Conservation (phyloP, 306 rosid species). For the Fagus sylvatica region DNA sequence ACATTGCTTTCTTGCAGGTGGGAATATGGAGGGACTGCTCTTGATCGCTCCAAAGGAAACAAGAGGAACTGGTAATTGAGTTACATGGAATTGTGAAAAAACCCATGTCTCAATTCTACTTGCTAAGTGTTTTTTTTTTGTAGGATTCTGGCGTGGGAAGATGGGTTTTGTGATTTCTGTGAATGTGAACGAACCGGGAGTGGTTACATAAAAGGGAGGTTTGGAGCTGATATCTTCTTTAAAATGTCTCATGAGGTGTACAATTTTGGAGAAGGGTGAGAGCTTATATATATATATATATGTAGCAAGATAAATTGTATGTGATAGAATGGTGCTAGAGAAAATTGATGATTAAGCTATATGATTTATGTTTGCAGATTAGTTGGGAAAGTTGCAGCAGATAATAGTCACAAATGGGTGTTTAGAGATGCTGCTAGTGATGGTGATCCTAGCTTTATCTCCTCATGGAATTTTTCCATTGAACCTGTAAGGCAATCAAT, state of each 20-base stretch:
- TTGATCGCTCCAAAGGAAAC: conserved; percentile 87
- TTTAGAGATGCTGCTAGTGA: conserved; percentile 59
- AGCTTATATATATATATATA: background rate
- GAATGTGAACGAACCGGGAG: conserved; percentile 68
- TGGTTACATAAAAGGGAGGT: conserved; percentile 51
- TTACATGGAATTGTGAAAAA: conserved; percentile 17
- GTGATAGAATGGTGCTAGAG: background rate
- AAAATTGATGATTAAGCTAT: conserved; percentile 6
- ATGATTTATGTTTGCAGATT: conserved; percentile 46
- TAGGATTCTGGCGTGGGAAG: conserved; percentile 99
- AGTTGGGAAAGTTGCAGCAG: conserved; percentile 83
- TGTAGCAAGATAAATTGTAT: background rate
- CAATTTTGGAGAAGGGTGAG: conserved; percentile 94
- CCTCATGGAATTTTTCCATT: conserved; percentile 73
- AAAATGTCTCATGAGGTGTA: conserved; percentile 98
- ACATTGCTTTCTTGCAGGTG: conserved; percentile 52
- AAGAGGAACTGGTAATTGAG: conserved; percentile 73
- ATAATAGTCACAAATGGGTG: conserved; percentile 85
- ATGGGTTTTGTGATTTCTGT: conserved; percentile 82
- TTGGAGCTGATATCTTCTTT: conserved; percentile 89
- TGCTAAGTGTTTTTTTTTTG: background rate
- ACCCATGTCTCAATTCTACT: background rate
- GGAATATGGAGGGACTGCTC: conserved; percentile 79
- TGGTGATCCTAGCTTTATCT: conserved; percentile 56
- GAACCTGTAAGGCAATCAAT: conserved; percentile 57